Conservation (phyloP, 2,329 filamentous ascomycete genomes). For the Penicillium capsulatum region DNA sequence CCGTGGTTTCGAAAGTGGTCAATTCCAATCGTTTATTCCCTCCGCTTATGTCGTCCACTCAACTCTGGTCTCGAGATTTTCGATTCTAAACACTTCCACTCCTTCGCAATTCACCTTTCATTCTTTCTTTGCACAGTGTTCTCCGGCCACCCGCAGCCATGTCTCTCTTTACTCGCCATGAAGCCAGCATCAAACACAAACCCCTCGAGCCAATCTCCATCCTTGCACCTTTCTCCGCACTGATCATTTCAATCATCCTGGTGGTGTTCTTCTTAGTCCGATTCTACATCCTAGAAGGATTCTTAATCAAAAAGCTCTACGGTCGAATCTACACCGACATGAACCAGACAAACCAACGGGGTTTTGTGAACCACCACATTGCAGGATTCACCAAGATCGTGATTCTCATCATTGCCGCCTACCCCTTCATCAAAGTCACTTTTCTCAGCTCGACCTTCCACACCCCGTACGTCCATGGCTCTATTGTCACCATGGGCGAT, state of each 20-base stretch:
- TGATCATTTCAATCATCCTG: conserved; percentile 26
- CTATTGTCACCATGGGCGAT: conserved; percentile 40
- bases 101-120: too few relatives aligned
- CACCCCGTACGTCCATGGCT: conserved; percentile 27
- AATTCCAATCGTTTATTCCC: too few relatives aligned
- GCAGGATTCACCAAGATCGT: conserved; percentile 42
- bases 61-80: too few relatives aligned
- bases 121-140: too few relatives aligned
- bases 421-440: conserved; percentile 42
- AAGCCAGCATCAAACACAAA: not conserved
- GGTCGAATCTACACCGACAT: conserved; percentile 34
- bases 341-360: conserved; percentile 35
- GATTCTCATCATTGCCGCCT: conserved; percentile 38
- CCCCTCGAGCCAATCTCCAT: conserved; percentile 21
- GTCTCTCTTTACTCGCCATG: not conserved
- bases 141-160: too few relatives aligned
- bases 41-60: too few relatives aligned
- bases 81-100: too few relatives aligned
- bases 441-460: conserved; percentile 34
- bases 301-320: conserved; percentile 37
- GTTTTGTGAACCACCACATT: conserved; percentile 48
- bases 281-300: conserved; percentile 43
- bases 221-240: conserved; percentile 23
- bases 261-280: conserved; percentile 39
- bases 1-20: too few relatives aligned